Percentiles rank a stretch among this genome's conserved stretches.
Evolutionary conservation across 192 early-diverging fungal species (phyloP).

Genomic region (Dissophora globulifera): DNA sequence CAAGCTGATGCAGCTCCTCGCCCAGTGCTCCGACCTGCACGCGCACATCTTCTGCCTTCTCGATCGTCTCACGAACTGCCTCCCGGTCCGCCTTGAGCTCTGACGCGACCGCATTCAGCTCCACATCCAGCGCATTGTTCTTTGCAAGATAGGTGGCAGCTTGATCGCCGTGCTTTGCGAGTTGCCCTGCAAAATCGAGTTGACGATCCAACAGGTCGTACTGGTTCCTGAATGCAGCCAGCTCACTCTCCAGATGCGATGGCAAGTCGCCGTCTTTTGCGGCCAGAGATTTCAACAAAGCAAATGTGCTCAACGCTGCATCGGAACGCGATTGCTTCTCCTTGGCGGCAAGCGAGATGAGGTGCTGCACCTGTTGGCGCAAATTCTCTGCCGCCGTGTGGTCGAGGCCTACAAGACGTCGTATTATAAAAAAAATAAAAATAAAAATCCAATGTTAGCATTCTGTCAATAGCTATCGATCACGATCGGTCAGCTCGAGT

Average conservation of each 20-base stretch:
- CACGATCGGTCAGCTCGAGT: no score
- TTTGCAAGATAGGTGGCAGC: constrained; percentile 25
- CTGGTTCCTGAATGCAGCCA: constrained; percentile 20
- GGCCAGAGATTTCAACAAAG: constrained; percentile 1
- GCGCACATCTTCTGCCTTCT: not conserved
- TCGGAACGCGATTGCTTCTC: constrained; percentile 15
- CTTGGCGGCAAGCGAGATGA: constrained; percentile 12
- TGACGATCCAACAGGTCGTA: constrained; percentile 20
- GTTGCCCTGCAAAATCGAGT: constrained; percentile 9
- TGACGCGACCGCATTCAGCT: constrained; percentile 6
- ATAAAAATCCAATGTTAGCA: no score
- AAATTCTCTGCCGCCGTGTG: constrained; percentile 9
- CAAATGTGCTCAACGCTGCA: constrained; percentile 5
- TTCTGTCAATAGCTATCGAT: no score
- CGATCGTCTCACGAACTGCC: constrained; percentile 10
- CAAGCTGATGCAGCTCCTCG: constrained; percentile 1
- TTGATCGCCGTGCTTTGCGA: constrained; percentile 19
- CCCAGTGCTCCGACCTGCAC: constrained; percentile 1
- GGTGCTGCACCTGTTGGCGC: constrained; percentile 21
- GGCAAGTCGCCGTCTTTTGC: not conserved
- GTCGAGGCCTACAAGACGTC: constrained; percentile 18
- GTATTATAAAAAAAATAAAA: no score
- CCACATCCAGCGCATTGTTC: constrained; percentile 14
- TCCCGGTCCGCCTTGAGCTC: constrained; percentile 33
- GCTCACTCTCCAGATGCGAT: constrained; percentile 14